Percentiles rank a stretch among this genome's conserved stretches.
Conservation (phyloP, 768 basidiomycete species). For the Lyophyllum semitale region DNA sequence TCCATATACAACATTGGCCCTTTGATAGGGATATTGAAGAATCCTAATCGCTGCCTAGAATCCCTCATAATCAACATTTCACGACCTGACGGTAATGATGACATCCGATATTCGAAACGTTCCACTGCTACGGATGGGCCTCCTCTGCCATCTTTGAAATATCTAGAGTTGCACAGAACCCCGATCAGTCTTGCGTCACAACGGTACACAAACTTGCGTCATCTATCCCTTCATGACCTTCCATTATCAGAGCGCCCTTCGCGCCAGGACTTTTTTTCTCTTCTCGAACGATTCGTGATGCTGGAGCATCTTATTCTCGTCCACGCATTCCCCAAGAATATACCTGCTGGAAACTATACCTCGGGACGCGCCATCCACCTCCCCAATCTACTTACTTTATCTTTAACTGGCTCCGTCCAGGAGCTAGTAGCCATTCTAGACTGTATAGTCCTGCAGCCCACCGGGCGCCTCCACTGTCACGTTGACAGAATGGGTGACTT, state of each 20-base stretch:
- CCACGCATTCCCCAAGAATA: constrained; percentile 33
- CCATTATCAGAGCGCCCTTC: constrained; percentile 37
- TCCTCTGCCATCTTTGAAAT: constrained; percentile 29
- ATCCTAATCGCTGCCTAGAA: constrained; percentile 35
- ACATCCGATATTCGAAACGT: constrained; percentile 26
- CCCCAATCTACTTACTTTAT: constrained; percentile 28
- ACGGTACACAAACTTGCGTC: constrained; percentile 35
- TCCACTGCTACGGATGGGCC: constrained; percentile 29
- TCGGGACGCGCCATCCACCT: constrained; percentile 23
- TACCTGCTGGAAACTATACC: constrained; percentile 14
- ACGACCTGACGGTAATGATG: constrained; percentile 18
- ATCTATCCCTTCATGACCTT: constrained; percentile 36
- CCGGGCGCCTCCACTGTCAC: constrained; percentile 24
- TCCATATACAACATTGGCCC: constrained; percentile 35
- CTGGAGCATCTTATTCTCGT: constrained; percentile 37
- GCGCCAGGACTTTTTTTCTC: constrained; percentile 30
- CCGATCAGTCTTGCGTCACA: constrained; percentile 39
- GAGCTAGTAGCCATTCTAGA: constrained; percentile 32
- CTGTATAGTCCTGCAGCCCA: constrained; percentile 27
- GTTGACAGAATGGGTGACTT: constrained; percentile 29
- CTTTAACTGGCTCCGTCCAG: constrained; percentile 31
- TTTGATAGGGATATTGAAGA: constrained; percentile 32
- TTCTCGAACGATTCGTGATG: constrained; percentile 31
- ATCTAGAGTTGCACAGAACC: constrained; percentile 35
- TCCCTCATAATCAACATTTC: constrained; percentile 34